Percentiles rank a stretch among this genome's conserved stretches.
phyloP scores from a whole-genome alignment of 768 basidiomycete species.

The Podaxis rugospora region DNA sequence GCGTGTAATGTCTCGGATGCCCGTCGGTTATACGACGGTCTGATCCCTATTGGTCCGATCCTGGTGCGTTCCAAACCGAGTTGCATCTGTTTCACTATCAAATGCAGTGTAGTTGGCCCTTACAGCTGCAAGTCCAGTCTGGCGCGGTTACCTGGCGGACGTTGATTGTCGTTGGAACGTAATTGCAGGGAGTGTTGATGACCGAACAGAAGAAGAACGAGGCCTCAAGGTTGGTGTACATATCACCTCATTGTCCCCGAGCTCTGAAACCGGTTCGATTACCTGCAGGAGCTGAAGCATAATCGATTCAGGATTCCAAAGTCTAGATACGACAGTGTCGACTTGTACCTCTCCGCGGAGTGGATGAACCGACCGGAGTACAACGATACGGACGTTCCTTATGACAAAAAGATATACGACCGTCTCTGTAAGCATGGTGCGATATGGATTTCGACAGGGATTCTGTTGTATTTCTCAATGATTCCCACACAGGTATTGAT shows the following conservation, averaged over 20 bases:
- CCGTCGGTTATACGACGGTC: constrained; percentile 90
- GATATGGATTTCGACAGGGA: constrained; percentile 15
- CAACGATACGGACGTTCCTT: constrained; percentile 82
- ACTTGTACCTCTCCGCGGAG: constrained; percentile 85
- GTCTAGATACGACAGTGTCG: constrained; percentile 96
- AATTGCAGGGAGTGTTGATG: constrained; percentile 97
- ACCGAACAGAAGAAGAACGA: constrained; percentile 93
- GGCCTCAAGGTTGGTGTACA: constrained; percentile 61
- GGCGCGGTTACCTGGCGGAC: constrained; percentile 92
- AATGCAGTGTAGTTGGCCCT: constrained; percentile 67
- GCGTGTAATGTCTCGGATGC: constrained; percentile 93
- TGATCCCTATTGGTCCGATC: constrained; percentile 92
- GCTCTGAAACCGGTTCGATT: constrained; percentile 4
- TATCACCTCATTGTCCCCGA: not conserved
- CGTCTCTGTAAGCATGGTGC: constrained; percentile 75
- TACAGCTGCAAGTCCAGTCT: constrained; percentile 91
- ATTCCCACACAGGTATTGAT: constrained; percentile 63
- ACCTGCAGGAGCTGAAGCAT: constrained; percentile 65
- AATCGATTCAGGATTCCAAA: constrained; percentile 84
- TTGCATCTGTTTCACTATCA: not conserved
- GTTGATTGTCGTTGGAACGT: constrained; percentile 99
- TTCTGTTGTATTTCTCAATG: not conserved
- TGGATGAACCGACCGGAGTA: constrained; percentile 90
- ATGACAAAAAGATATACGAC: constrained; percentile 69
- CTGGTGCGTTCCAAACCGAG: constrained; percentile 52